phyloP scores from a whole-genome alignment of 164 flowering plant species.

The Warburgia ugandensis region DNA sequence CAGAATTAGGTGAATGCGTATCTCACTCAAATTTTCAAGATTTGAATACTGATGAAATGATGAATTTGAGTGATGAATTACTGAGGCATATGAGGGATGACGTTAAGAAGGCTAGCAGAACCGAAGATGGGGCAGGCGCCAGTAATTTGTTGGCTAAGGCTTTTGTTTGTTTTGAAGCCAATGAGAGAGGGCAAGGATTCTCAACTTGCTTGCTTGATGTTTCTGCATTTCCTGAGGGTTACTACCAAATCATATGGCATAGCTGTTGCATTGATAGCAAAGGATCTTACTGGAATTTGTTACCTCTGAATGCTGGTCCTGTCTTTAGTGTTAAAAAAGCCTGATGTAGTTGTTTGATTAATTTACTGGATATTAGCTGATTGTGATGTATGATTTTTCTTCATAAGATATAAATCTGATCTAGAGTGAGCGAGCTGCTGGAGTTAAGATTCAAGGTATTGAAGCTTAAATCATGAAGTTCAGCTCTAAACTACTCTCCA shows the following conservation, averaged over 20 bases:
- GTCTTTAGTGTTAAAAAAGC: no score
- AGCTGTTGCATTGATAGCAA: slow-evolving; percentile 54
- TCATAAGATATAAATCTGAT: no score
- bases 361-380: no score
- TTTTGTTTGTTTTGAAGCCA: slow-evolving; percentile 37
- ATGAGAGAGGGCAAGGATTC: slow-evolving; percentile 68
- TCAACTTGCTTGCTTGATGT: slow-evolving; percentile 75
- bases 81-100: slow-evolving; percentile 25
- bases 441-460: no score
- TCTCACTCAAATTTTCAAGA: slow-evolving; percentile 13
- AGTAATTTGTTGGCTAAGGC: slow-evolving; percentile 17
- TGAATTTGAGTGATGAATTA: slow-evolving; percentile 49
- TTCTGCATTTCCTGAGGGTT: slow-evolving; percentile 59
- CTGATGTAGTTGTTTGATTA: no score
- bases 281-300: slow-evolving; percentile 61
- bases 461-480: no score
- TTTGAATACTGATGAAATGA: slow-evolving; percentile 27
- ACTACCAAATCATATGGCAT: slow-evolving; percentile 60
- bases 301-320: slow-evolving; percentile 53
- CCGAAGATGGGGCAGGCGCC: slow-evolving; percentile 4
- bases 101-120: not conserved
- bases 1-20: slow-evolving; percentile 7
- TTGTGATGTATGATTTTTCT: no score
- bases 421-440: no score
- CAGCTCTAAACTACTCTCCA: no score